These are phyloP conservation scores for Gremmenia infestans DNA, from an alignment of 2,329 filamentous ascomycete species.

Conservation along the genomic window DNA sequence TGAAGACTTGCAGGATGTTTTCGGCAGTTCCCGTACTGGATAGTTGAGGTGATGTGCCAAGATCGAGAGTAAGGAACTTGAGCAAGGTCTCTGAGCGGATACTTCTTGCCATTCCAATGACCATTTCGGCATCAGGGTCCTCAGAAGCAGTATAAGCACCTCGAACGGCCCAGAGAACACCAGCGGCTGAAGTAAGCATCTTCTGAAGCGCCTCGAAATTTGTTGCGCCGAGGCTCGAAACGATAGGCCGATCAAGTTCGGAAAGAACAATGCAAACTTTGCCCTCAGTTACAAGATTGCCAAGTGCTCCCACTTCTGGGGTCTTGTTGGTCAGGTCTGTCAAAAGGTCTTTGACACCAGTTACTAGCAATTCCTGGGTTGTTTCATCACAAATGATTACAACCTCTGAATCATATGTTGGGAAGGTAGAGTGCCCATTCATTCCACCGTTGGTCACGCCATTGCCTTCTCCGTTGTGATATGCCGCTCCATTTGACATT, in stretches of 20 bases:
- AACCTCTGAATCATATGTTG: conserved; percentile 28
- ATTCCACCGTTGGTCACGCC: not conserved
- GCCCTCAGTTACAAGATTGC: conserved; percentile 25
- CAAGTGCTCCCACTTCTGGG: conserved; percentile 31
- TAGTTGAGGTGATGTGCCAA: conserved; percentile 29
- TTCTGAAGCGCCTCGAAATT: conserved; percentile 39
- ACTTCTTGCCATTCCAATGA: conserved; percentile 27
- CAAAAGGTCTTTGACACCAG: conserved; percentile 33
- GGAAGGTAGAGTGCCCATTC: not conserved
- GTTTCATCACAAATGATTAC: conserved; percentile 37
- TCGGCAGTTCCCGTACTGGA: conserved; percentile 26
- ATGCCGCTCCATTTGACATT: not conserved
- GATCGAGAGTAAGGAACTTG: conserved; percentile 25
- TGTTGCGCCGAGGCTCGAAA: conserved; percentile 37
- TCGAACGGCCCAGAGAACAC: conserved; percentile 45
- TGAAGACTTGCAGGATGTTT: conserved; percentile 17
- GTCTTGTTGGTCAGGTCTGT: conserved; percentile 32
- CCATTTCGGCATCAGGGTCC: conserved; percentile 22
- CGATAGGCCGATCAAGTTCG: conserved; percentile 34
- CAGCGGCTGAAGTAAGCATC: conserved; percentile 34
- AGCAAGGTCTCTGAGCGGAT: conserved; percentile 25
- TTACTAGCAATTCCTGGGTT: conserved; percentile 31
- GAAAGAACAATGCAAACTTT: conserved; percentile 42
- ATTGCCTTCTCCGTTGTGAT: not conserved
- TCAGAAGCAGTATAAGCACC: conserved; percentile 36